Evolutionary conservation across 2,329 filamentous ascomycete genomes (phyloP).

Genomic region (Sporothrix sp.): DNA sequence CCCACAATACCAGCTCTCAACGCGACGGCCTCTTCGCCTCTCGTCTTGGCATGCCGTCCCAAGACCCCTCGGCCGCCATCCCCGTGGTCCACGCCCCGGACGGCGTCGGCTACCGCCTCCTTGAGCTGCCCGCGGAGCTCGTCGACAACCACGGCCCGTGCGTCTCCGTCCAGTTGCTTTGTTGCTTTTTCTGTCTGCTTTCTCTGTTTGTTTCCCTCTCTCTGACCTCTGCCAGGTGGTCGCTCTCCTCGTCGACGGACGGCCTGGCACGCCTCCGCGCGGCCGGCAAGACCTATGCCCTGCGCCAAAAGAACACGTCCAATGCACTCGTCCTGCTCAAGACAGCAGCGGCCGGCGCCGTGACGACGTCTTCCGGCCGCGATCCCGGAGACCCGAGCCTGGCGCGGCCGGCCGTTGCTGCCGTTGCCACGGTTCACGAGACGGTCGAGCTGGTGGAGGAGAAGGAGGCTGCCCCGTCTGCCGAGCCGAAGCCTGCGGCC

Average conservation of each 20-base stretch:
- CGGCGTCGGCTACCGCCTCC: conserved; percentile 45
- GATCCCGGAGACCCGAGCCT: neutral
- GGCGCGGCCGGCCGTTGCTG: conserved; percentile 29
- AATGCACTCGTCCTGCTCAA: conserved; percentile 52
- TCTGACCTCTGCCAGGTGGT: conserved; percentile 17
- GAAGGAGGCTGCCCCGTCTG: neutral
- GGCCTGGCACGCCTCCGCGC: conserved; percentile 44
- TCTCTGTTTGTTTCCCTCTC: no score
- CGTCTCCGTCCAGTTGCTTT: no score
- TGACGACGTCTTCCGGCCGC: conserved; percentile 17
- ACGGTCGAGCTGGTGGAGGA: conserved; percentile 50
- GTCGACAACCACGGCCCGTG: conserved; percentile 42
- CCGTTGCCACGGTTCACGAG: conserved; percentile 49
- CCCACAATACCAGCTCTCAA: neutral
- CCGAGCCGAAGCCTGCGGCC: conserved; percentile 11
- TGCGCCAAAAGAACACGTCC: conserved; percentile 58
- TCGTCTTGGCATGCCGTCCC: conserved; percentile 32
- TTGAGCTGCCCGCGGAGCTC: conserved; percentile 53
- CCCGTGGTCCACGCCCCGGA: conserved; percentile 41
- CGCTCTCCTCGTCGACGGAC: conserved; percentile 36
- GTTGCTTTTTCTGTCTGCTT: no score
- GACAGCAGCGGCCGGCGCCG: conserved; percentile 20
- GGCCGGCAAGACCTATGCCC: conserved; percentile 43
- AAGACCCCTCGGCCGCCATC: conserved; percentile 35
- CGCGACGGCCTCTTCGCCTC: neutral